Evolutionary conservation across 768 basidiomycete species (phyloP), one percentile per base, ranked within the genome.

Genomic region (Sarcomyxa edulis): DNA sequence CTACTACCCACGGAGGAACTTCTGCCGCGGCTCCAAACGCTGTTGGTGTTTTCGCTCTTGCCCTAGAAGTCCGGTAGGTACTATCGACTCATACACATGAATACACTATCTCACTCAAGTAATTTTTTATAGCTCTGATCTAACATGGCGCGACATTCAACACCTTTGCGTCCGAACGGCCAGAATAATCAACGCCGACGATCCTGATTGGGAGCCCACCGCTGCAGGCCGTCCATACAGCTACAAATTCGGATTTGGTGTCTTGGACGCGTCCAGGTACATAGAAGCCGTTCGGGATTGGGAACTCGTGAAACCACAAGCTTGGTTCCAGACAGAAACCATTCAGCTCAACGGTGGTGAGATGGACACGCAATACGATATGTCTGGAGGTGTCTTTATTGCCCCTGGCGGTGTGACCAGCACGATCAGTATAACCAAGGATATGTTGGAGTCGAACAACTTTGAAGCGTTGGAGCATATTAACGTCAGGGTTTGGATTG

Each of bases 21-120:
- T 97, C 95, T 11, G 96, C 96, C 16, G 96, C 96, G 4, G 96
- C 96, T 6, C 96, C 96, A 6, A 89, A 98, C 47, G 96, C 92
- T 18, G 93, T 83, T 10, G 96, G 92, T 19, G 88, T 97, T 26
- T 84, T 95, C 54, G 88, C 93, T 15, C 75, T 99, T 8, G 91
- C 91, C 5, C 67, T 99, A 11, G 72, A 91, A 63, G 88, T 77
- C 42, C 76, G 94, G 91, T 92, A 50, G 24, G 66, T 49, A 14
- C 48, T 39, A 31, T 22, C 31, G n/a, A 8, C 28, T 24, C 21
- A 26, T 32, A 34, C 36, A 38, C 27, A 32, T 38, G 42, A 37
- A 15, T 18, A 22, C 25, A 33, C 31, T 7, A 5, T 32, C 21
- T 22, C 8, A 19, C 27, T 33, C 47, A 22, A 47, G 49, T 36